Base-by-base conservation (phyloP, 1,139 yeast genomes). In the Hyphopichia wangnamkhiaoensis region DNA sequence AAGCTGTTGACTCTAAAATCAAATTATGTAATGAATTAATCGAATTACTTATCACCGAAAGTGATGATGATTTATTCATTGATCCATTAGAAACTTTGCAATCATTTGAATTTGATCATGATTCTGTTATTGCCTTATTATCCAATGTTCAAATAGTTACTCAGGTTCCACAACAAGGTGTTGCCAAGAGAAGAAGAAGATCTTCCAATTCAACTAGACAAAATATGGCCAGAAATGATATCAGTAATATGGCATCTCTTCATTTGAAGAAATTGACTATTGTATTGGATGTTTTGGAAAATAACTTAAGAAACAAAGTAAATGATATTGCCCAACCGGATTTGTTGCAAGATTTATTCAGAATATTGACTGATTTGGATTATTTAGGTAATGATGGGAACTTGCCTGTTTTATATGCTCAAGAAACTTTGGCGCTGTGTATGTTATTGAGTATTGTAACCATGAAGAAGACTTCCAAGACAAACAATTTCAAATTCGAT, bases 321-420 rank as follows among this genome's bases (percentile, higher is more conserved):
- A 45, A 38, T 16, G 56, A 38, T 41, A 54, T 49, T 53, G 75
- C 60, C 40, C 54, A 80, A 41, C 72, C 80, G 25, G 79, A 68
- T 31, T 67, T 82, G 43, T 71, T 76, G 53, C 76, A 71, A 52
- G 76, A 75, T 34, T 74, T 76, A 50, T 89, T 94, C 65, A 79
- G 77, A 45, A 75, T 88, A 33, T 73, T 93, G 38, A 84, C 94
- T 37, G 98, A 93, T 58, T 74, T 91, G 50, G 90, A 91, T 56
- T 82, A 94, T 31, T 72, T 93, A 41, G 96, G 96, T 37, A 82
- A 82, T 45, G 98, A 91, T 58, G 95, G 96, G 27, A 88, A 89
- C 44, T 71, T 93, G 44, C 96, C 98, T 7, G 93, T 91, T 4
- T 71, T 87, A 35, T 93, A 91, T 54, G 85, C 95, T 2, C 96